These are phyloP conservation scores for Aspergillus sp. DNA, from an alignment of 2,329 filamentous ascomycete species.

Conservation along the genomic window DNA sequence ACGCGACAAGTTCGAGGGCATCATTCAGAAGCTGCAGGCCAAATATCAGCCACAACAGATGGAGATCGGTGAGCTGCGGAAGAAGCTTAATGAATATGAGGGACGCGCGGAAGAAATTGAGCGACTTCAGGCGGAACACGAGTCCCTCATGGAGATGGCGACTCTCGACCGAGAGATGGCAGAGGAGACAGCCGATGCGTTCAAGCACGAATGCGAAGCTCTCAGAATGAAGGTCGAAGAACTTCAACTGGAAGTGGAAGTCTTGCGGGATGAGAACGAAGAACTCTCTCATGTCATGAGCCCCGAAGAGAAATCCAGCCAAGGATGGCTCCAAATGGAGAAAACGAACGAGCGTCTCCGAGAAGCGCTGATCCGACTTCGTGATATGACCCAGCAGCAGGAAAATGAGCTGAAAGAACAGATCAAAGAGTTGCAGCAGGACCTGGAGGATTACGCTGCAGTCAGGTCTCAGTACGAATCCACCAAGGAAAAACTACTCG, in stretches of 20 bases:
- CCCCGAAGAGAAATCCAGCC: conserved; percentile 79
- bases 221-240: conserved; percentile 78
- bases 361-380: conserved; percentile 78
- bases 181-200: conserved; percentile 82
- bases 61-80: conserved; percentile 74
- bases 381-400: conserved; percentile 82
- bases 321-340: conserved; percentile 90
- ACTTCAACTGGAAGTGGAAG: conserved; percentile 81
- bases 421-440: conserved; percentile 70
- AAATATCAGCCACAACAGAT: conserved; percentile 85
- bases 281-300: conserved; percentile 83
- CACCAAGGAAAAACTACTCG: conserved; percentile 69
- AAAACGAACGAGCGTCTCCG: conserved; percentile 82
- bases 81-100: conserved; percentile 74
- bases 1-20: conserved; percentile 60
- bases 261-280: conserved; percentile 81
- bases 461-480: conserved; percentile 69
- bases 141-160: conserved; percentile 79
- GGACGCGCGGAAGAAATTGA: conserved; percentile 68
- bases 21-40: conserved; percentile 85
- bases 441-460: conserved; percentile 65
- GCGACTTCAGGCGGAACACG: conserved; percentile 76
- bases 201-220: conserved; percentile 76
- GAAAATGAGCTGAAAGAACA: conserved; percentile 76
- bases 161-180: conserved; percentile 94